Percentiles rank a stretch among this genome's conserved stretches.
phyloP scores from a whole-genome alignment of 2,329 filamentous ascomycete species.

The Pseudomassariella vexata region DNA sequence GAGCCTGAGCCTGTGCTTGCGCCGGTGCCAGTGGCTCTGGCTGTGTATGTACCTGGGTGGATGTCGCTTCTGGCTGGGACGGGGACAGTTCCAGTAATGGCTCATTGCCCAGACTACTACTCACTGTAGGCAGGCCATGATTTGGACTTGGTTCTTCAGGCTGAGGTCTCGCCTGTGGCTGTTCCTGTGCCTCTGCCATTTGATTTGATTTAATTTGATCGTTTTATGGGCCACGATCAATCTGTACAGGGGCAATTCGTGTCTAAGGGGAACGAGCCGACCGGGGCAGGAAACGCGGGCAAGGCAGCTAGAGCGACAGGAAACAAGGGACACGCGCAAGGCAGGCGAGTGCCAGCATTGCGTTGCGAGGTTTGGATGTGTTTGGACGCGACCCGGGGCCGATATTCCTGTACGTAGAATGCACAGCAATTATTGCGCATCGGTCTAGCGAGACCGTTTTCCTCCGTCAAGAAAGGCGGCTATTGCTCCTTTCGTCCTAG shows the following conservation, averaged over 20 bases:
- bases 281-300: conserved; percentile 21
- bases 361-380: conserved; percentile 18
- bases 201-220: conserved; percentile 30
- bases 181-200: conserved; percentile 28
- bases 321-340: conserved; percentile 4
- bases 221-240: conserved; percentile 25
- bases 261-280: conserved; percentile 26
- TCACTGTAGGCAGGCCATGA: conserved; percentile 7
- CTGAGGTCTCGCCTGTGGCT: conserved; percentile 28
- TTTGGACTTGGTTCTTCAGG: conserved; percentile 15
- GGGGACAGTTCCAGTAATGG: conserved; percentile 8
- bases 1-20: conserved; percentile 19
- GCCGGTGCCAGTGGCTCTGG: conserved; percentile 5
- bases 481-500: conserved; percentile 24
- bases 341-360: conserved; percentile 1
- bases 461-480: conserved; percentile 18
- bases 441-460: conserved; percentile 10
- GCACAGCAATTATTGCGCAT: conserved; percentile 19
- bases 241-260: conserved; percentile 23
- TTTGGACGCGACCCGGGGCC: conserved; percentile 29
- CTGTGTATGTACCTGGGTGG: conserved; percentile 10
- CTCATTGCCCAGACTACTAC: conserved; percentile 1
- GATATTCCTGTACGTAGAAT: conserved; percentile 25
- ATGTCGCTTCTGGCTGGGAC: conserved; percentile 20
- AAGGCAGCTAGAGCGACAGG: conserved; percentile 8